These are phyloP conservation scores for Avicennia marina DNA, from an alignment of 257 asterid genomes.

Conservation along the genomic window DNA sequence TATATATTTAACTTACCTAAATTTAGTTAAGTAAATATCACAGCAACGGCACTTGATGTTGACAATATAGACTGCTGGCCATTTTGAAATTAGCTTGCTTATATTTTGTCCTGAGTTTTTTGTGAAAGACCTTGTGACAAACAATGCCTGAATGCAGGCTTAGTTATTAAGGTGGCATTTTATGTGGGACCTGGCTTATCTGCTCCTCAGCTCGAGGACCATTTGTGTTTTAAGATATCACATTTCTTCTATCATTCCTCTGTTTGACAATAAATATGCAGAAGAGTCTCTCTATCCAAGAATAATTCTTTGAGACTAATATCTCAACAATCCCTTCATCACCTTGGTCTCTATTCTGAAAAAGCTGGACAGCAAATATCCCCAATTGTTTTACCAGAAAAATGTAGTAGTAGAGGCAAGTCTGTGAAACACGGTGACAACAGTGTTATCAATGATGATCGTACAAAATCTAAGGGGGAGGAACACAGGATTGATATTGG, in stretches of 20 bases:
- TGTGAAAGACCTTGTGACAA: too few species aligned
- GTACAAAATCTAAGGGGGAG: slow-evolving; percentile 44
- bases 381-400: slow-evolving; percentile 87
- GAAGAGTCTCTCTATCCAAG: slow-evolving; percentile 66
- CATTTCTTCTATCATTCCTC: neutral
- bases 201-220: slow-evolving; percentile 9
- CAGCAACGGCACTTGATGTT: too few species aligned
- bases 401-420: slow-evolving; percentile 68
- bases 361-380: slow-evolving; percentile 79
- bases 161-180: slow-evolving; percentile 16
- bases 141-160: slow-evolving; percentile 30
- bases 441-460: slow-evolving; percentile 38
- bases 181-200: slow-evolving; percentile 14
- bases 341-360: slow-evolving; percentile 86
- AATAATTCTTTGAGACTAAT: slow-evolving; percentile 64
- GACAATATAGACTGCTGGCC: too few species aligned
- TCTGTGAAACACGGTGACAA: slow-evolving; percentile 33
- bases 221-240: slow-evolving; percentile 11
- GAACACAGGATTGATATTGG: slow-evolving; percentile 88
- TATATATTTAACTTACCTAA: too few species aligned
- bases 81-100: too few species aligned
- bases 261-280: slow-evolving; percentile 44
- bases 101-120: too few species aligned
- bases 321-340: slow-evolving; percentile 86
- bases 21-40: too few species aligned